Evolutionary conservation across 441 rosid genomes (phyloP).

Genomic region (Capsella rubella): DNA sequence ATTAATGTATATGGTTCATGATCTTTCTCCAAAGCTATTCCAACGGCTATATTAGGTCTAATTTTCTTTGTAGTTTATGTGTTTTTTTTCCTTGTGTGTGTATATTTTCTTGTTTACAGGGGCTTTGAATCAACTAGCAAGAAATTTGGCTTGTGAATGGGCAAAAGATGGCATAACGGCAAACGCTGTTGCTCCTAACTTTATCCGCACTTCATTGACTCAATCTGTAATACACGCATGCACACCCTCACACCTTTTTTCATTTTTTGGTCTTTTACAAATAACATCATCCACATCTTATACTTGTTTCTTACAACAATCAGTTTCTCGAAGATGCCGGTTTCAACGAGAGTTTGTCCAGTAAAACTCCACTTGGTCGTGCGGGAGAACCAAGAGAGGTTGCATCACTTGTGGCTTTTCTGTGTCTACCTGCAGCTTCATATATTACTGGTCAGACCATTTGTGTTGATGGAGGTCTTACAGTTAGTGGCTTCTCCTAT

Average conservation of each 20-base stretch:
- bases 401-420: conserved; percentile 67
- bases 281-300: neutral
- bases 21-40: neutral
- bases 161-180: conserved; percentile 29
- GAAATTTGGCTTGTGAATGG: conserved; percentile 26
- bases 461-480: conserved; percentile 77
- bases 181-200: conserved; percentile 21
- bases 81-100: neutral
- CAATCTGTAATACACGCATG: neutral
- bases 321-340: conserved; percentile 4
- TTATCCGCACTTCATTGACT: neutral
- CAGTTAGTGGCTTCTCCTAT: conserved; percentile 58
- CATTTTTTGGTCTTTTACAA: too few species aligned
- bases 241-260: neutral
- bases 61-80: neutral
- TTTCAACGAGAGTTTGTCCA: neutral
- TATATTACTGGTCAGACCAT: conserved; percentile 83
- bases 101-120: neutral
- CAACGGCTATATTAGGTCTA: neutral
- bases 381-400: conserved; percentile 75
- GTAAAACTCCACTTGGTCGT: conserved; percentile 61
- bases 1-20: too few species aligned
- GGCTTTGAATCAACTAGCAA: conserved; percentile 24
- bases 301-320: neutral
- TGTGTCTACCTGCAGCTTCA: conserved; percentile 75